Evolutionary conservation across 148 eudicot species (phyloP), one percentile per base, ranked within the genome.

Genomic region (Nepenthes gracilis): DNA sequence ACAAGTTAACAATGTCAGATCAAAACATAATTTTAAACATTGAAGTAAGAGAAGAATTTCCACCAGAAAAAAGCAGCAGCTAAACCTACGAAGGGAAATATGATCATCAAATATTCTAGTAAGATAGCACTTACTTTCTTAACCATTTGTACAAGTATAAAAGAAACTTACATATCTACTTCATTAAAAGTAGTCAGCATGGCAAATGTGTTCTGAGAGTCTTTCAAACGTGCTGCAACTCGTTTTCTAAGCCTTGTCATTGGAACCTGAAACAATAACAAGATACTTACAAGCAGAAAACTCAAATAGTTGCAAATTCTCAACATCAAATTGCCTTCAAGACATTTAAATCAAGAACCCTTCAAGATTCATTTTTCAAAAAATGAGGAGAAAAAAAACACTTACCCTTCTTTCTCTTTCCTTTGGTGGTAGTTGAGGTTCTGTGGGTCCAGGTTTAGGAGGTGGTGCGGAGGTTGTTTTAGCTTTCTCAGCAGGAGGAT

Each of bases 191-290:
- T 90, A 1, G 97, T 84, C 78, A 90, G 64, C 85, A 90, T 9
- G 2, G 97, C 94, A 77, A 84, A 90, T 33, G 97, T 90, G 70
- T 90, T 90, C 36, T 90, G 97, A 40, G 97, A 86, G 73, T 90
- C 97, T 67, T 90, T 86, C 81, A 90, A 73, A 61, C 97, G 90
- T n/a, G 84, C 75, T 12, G 97, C 97, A 64, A 90, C 97, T 57
- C 91, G 73, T 72, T 90, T 86, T 66, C 97, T 80, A 32, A 90
- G 90, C 77, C 97, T 86, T 61, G 97, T 84, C 95, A 90, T 86
- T 2, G 95, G 90, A 73, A 90, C 86, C 97, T 86, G 74, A n/a
- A 64, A 56, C 14, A 53, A 70, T 32, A 12, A 67, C 10, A 52
- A 32, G 13, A 5, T 9, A 4, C 4, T 2, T 15, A 51, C 37